Evolutionary conservation across 176 grass and related monocot genomes (phyloP).

Genomic region (Pontederia crassipes): DNA sequence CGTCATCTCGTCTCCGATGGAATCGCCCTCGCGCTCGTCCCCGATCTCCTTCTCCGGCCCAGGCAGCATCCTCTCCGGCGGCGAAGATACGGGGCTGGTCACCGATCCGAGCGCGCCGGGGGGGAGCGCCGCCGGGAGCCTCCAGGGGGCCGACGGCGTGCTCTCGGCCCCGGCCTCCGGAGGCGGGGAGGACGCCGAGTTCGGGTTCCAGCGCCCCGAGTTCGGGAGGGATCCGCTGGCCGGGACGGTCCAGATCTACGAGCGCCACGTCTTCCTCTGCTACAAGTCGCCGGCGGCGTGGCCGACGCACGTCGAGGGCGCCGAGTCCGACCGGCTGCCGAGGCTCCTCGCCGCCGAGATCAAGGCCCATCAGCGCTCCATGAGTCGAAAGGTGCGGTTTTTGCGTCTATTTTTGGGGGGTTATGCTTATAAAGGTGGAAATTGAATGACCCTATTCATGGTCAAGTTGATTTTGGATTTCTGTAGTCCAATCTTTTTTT

Average conservation of each 20-base stretch:
- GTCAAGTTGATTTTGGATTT: too few species aligned
- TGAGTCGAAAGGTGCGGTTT: constrained; percentile 1
- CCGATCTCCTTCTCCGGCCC: too few species aligned
- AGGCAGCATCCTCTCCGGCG: neutral
- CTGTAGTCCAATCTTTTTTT: too few species aligned
- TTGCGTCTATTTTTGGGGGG: neutral
- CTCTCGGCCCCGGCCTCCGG: neutral
- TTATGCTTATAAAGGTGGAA: neutral
- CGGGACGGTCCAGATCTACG: constrained; percentile 17
- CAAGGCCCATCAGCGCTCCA: neutral
- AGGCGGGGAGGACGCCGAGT: neutral
- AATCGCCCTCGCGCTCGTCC: neutral
- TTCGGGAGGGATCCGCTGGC: neutral
- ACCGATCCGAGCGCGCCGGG: neutral
- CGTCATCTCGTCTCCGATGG: neutral
- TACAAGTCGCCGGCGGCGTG: constrained; percentile 17
- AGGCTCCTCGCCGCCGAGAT: constrained; percentile 1
- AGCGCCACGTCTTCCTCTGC: constrained; percentile 22
- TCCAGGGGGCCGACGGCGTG: neutral
- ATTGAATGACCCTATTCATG: too few species aligned
- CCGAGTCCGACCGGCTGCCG: constrained; percentile 13
- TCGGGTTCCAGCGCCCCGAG: constrained; percentile 8
- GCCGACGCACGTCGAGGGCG: constrained; percentile 12
- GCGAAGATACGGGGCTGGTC: neutral
- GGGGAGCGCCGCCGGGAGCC: constrained; percentile 1